Base-by-base conservation (phyloP, 106 monocot genomes). In the Dendrobium huoshanense region DNA sequence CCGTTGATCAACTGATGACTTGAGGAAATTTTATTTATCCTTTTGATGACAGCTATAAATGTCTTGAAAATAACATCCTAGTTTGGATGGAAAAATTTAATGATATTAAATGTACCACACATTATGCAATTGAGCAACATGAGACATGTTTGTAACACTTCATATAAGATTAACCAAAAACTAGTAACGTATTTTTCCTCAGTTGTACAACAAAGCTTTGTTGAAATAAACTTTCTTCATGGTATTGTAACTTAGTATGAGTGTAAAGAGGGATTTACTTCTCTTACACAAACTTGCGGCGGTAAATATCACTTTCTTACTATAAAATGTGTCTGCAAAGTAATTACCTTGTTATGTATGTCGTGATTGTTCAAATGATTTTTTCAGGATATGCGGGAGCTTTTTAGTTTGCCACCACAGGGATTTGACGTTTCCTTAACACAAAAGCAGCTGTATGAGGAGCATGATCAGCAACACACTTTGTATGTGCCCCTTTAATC, bases 381-480 rank as follows among this genome's bases (percentile, higher is more conserved):
- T 76, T 87, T 86, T 80, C 84, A 99, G 99, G 99, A 99, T 77
- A 91, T 99, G 41, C 77, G 86, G 47, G 99, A 99, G 83, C 84
- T 99, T 31, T 99, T 99, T 80, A 93, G 95, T 77, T 80, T 99
- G 42, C 99, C 99, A 37, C 78, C 85, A 79, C 84, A 93, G 77
- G 99, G 99, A 44, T 99, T 99, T 99, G 93, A 99, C 81, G 75
- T 99, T 77, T 99, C 99, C 4, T 78, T 91, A 77, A 91, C 93
- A 25, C 95, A 95, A 18, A 78, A 86, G 44, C 93, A 95, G 54
- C 78, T 99, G 54, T 83, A 86, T 72, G 95, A 93, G 79, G 99
- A 99, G 83, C 95, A 99, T 82, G 90, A 77, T 75, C 87, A 81
- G 18, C 93, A 90, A 55, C 75, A 88, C 42, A 78, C 56, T 20